Evolutionary conservation across 768 basidiomycete species (phyloP), one percentile per base, ranked within the genome.

Genomic region (Lactifluus hygrophoroides): DNA sequence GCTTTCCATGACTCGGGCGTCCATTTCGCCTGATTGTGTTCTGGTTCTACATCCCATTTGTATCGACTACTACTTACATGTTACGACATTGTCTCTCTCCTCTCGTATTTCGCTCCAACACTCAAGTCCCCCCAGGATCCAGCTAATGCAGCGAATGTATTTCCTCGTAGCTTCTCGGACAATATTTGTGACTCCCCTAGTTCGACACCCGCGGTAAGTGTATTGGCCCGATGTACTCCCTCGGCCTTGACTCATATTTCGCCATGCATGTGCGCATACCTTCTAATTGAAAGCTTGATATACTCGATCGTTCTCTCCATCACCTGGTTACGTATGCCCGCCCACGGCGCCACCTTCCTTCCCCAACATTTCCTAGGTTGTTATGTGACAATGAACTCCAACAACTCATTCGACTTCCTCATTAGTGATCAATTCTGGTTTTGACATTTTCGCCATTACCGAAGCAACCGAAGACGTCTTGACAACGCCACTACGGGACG

Each of bases 391-490:
- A 54, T 71, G 16, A 54, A 45, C 5, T 67, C 66, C 19, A 30
- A 47, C 2, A 51, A 67, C 51, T 64, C 67, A 0, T 66, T 69
- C 49, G 65, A 57, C 17, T 34, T 38, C 27, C 70, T 68, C 11
- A 46, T 65, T 70, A 45, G 58, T 51, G n/a, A 28, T 47, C 44
- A 46, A 17, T 35, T 11, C 49, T 3, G 9, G 27, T 11, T 28
- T 57, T 25, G 55, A 56, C 10, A 17, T 61, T 17, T 48, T 42
- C 35, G n/a, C 38, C 17, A 19, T 42, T 27, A 38, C 40, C 1
- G 28, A 57, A 28, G 44, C 37, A 3, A 34, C n/a, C n/a, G n/a
- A n/a, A n/a, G n/a, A n/a, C n/a, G n/a, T n/a, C n/a, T n/a, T n/a
- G n/a, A n/a, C 25, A 27, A 38, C 32, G 40, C 40, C 38, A 13